These are phyloP conservation scores for Didymella pinodella DNA, from an alignment of 2,329 filamentous ascomycete genomes.

Conservation along the genomic window DNA sequence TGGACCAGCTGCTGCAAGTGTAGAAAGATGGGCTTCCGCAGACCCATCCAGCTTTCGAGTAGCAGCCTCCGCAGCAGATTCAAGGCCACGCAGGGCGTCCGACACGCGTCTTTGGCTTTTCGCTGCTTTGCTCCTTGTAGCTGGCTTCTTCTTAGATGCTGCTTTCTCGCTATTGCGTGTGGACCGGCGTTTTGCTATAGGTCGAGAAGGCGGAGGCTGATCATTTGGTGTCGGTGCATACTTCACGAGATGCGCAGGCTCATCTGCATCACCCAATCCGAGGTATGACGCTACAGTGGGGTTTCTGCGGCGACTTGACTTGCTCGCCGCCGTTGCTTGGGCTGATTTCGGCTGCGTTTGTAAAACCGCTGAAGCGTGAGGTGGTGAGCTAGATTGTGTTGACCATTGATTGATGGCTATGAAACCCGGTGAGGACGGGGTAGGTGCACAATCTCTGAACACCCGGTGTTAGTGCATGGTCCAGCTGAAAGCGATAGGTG, in stretches of 20 bases:
- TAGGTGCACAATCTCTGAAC: conserved; percentile 6
- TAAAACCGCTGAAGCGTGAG: conserved; percentile 18
- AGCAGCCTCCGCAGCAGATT: not conserved
- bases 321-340: not conserved
- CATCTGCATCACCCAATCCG: conserved; percentile 30
- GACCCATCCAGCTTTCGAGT: not conserved
- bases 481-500: conserved; percentile 2
- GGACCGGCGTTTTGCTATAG: conserved; percentile 26
- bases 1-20: not conserved
- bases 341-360: conserved; percentile 13
- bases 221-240: conserved; percentile 17
- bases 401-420: conserved; percentile 38
- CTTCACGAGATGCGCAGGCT: conserved; percentile 31
- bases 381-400: conserved; percentile 20
- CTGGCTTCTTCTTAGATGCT: not conserved
- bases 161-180: conserved; percentile 1
- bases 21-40: not conserved
- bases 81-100: not conserved
- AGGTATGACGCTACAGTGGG: conserved; percentile 42
- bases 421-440: conserved; percentile 27
- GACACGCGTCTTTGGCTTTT: conserved; percentile 24
- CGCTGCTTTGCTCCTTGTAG: conserved; percentile 1
- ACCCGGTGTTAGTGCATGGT: conserved; percentile 6
- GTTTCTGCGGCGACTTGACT: conserved; percentile 26
- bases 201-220: conserved; percentile 5